Evolutionary conservation across 208 protist genomes (phyloP).

Genomic region (Leishmania amazonensis): DNA sequence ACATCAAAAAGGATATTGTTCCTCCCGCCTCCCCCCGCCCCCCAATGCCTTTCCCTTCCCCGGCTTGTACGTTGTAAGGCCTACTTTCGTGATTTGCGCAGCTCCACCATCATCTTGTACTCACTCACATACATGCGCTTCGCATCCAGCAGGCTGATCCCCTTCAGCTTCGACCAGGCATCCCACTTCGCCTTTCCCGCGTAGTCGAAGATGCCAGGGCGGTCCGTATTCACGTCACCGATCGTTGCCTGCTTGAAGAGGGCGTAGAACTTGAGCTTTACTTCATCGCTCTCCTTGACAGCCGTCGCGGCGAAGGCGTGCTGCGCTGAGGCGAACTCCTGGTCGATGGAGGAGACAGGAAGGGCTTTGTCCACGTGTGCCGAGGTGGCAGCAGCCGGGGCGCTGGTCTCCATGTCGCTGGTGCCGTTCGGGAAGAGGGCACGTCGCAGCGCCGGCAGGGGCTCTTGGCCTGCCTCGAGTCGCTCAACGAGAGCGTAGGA

Average conservation of each 20-base stretch:
- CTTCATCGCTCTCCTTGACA: constrained; percentile 47
- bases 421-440: constrained; percentile 39
- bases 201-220: constrained; percentile 81
- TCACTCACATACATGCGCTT: constrained; percentile 84
- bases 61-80: too few relatives aligned
- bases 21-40: not conserved
- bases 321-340: constrained; percentile 65
- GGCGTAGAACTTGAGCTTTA: constrained; percentile 87
- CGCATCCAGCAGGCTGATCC: constrained; percentile 80
- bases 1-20: not conserved
- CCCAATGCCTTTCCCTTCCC: not conserved
- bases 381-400: constrained; percentile 5
- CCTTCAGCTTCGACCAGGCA: constrained; percentile 87
- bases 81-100: constrained; percentile 7
- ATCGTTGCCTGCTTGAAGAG: constrained; percentile 90
- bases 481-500: constrained; percentile 42
- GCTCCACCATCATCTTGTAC: constrained; percentile 50
- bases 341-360: constrained; percentile 32
- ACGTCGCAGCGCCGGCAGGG: constrained; percentile 45
- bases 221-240: constrained; percentile 73
- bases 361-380: constrained; percentile 22
- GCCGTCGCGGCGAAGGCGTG: constrained; percentile 52
- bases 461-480: constrained; percentile 51
- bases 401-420: constrained; percentile 11
- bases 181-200: constrained; percentile 92